Percentiles rank a stretch among this genome's conserved stretches.
Conservation (phyloP, 768 basidiomycete species). For the Lentinus tigrinus region DNA sequence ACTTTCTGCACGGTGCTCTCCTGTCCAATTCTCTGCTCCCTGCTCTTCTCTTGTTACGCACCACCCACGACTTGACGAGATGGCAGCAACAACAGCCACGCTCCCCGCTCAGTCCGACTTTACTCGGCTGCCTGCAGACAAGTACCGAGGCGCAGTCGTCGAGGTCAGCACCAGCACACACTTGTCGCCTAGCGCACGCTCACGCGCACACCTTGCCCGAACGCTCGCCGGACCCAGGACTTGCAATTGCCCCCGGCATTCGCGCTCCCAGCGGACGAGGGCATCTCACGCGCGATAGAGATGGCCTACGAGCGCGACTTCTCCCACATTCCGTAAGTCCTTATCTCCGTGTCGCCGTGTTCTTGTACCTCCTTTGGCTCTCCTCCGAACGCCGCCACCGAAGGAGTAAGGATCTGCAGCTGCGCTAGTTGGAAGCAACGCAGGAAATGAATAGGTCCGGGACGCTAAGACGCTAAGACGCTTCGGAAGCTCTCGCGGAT, state of each 20-base stretch:
- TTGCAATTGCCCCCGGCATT: slow-evolving; percentile 88
- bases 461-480: not conserved
- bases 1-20: not conserved
- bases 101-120: not conserved
- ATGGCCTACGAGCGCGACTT: slow-evolving; percentile 93
- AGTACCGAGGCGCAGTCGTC: slow-evolving; percentile 87
- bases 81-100: not conserved
- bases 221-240: slow-evolving; percentile 44
- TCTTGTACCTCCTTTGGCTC: not conserved
- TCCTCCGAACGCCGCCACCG: not conserved
- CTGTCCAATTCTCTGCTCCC: not conserved
- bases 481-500: not conserved
- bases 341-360: not conserved
- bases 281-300: slow-evolving; percentile 75
- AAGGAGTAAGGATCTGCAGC: not conserved
- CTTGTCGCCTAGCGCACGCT: not conserved
- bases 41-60: not conserved
- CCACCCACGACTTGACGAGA: not conserved
- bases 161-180: slow-evolving; percentile 51
- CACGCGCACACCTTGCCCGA: not conserved
- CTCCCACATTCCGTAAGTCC: slow-evolving; percentile 82
- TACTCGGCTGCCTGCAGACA: slow-evolving; percentile 34
- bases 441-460: too few relatives aligned
- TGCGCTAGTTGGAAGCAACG: too few relatives aligned
- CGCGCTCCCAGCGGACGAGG: slow-evolving; percentile 68